These are phyloP conservation scores for Lepiota venenata DNA, from an alignment of 768 basidiomycete species.

Conservation along the genomic window DNA sequence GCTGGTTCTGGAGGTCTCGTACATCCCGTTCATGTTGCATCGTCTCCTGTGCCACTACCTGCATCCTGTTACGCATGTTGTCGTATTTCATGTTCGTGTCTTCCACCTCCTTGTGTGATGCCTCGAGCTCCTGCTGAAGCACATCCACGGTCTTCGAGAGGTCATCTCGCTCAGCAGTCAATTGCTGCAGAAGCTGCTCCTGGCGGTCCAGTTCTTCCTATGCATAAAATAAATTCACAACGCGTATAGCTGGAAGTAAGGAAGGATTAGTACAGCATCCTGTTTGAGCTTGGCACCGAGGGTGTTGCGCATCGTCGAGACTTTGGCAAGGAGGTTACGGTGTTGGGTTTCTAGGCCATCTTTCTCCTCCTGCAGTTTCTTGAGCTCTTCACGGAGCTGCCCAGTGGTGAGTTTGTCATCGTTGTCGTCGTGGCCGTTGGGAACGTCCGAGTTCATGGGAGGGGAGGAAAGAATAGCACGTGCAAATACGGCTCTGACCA, in stretches of 20 bases:
- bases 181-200: slow-evolving; percentile 76
- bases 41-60: slow-evolving; percentile 70
- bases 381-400: slow-evolving; percentile 72
- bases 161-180: slow-evolving; percentile 78
- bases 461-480: not conserved
- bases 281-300: slow-evolving; percentile 93
- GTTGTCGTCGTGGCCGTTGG: slow-evolving; percentile 27
- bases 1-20: slow-evolving; percentile 77
- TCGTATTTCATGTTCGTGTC: slow-evolving; percentile 69
- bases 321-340: slow-evolving; percentile 77
- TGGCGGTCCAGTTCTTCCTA: slow-evolving; percentile 98
- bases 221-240: slow-evolving; percentile 14
- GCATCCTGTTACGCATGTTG: slow-evolving; percentile 56
- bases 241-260: not conserved
- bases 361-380: slow-evolving; percentile 77
- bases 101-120: slow-evolving; percentile 73
- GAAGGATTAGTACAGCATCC: slow-evolving; percentile 71
- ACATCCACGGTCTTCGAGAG: slow-evolving; percentile 69
- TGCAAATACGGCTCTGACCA: not conserved
- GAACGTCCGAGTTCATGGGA: not conserved
- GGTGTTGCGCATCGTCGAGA: slow-evolving; percentile 91
- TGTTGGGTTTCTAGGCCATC: slow-evolving; percentile 86
- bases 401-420: slow-evolving; percentile 45
- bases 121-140: slow-evolving; percentile 74
- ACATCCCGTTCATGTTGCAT: slow-evolving; percentile 74